Evolutionary conservation across 208 protist species (phyloP), one percentile per base, ranked within the genome.

Genomic region (Trypanosoma melophagium): DNA sequence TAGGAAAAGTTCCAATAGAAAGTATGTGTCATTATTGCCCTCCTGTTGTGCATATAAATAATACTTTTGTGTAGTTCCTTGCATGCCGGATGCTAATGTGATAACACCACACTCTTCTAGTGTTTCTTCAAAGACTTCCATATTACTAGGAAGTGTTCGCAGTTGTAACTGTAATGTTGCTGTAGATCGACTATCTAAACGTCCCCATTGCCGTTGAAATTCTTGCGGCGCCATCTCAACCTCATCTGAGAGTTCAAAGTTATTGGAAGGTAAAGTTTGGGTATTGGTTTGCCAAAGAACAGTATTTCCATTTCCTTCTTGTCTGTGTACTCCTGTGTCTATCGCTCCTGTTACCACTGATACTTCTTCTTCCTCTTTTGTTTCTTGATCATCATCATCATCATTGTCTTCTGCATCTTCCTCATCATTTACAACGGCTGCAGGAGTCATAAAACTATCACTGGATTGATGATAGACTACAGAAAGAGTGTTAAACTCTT

Each of bases 401-500:
- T 45, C n/a, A n/a, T n/a, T n/a, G n/a, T n/a, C n/a, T n/a, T n/a
- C n/a, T n/a, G n/a, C 77, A 17, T 70, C 61, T 47, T 71, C 67
- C 7, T 71, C 77, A 17, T 62, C 61, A 13, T 17, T 25, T 2
- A 14, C 41, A 14, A 16, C 59, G 7, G 9, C 31, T n/a, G 60
- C 38, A 9, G 21, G 44, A 24, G 41, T 60, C 28, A 74, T 63
- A 56, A 87, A 87, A 38, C 67, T 73, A 3, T 85, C 74, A 55
- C 66, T 77, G 14, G 88, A 75, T 25, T 86, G 44, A 42, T 79
- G 73, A 78, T 91, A 96, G 16, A 97, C 59, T 14, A 98, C 83
- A 22, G 87, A 82, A 31, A 97, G 69, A 17, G 87, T 89, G 71
- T 97, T 89, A 63, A 97, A 97, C 66, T 97, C 95, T 57, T 91